Evolutionary conservation across 768 basidiomycete species (phyloP).

Genomic region (Naganishia friedmannii): DNA sequence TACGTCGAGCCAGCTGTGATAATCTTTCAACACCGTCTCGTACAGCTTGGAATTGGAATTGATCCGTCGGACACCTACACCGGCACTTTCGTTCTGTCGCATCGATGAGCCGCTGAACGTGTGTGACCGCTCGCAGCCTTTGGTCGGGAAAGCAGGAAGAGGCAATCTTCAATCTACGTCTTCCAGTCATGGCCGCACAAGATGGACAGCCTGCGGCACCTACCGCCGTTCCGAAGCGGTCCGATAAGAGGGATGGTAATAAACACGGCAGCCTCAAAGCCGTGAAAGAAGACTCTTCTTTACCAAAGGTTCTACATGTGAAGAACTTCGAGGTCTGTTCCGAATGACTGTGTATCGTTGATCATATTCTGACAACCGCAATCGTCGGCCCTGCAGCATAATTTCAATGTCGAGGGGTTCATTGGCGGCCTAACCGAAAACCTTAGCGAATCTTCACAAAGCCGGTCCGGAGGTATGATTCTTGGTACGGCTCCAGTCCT

Average conservation of each 20-base stretch:
- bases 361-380: background rate
- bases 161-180: background rate
- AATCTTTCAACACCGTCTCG: background rate
- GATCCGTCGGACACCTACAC: too few relatives aligned
- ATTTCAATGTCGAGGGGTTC: slow-evolving; percentile 84
- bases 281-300: background rate
- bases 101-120: background rate
- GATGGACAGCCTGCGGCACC: background rate
- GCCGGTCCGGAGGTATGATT: slow-evolving; percentile 69
- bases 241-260: slow-evolving; percentile 4
- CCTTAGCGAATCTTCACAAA: slow-evolving; percentile 79
- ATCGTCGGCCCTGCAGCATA: background rate
- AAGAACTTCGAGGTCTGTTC: slow-evolving; percentile 13
- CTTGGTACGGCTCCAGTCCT: too few relatives aligned
- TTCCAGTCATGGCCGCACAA: slow-evolving; percentile 3
- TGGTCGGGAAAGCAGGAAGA: background rate
- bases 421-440: slow-evolving; percentile 80
- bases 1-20: too few relatives aligned
- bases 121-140: background rate
- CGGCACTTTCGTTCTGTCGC: too few relatives aligned
- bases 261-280: background rate
- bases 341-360: too few relatives aligned
- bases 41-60: too few relatives aligned
- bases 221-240: background rate
- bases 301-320: slow-evolving; percentile 5